Evolutionary conservation across 352 stramenopile species (phyloP).

Genomic region (Pythium scleroteichum): DNA sequence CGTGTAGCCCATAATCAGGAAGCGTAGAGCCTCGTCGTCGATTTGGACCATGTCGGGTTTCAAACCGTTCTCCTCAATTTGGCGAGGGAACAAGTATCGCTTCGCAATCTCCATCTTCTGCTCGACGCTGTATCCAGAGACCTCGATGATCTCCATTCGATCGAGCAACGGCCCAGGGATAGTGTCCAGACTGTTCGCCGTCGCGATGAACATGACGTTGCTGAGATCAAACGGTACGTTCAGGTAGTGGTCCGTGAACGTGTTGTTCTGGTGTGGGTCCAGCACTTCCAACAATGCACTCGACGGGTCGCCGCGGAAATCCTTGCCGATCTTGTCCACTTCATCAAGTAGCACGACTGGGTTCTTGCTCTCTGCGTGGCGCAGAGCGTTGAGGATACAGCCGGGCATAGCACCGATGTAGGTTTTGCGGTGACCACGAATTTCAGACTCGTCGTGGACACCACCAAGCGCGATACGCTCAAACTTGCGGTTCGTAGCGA

Average conservation of each 20-base stretch:
- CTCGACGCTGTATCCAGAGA: constrained; percentile 79
- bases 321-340: constrained; percentile 81
- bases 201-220: constrained; percentile 84
- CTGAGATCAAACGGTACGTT: constrained; percentile 89
- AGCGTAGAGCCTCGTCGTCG: constrained; percentile 59
- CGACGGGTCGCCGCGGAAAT: constrained; percentile 63
- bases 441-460: constrained; percentile 84
- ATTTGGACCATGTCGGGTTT: constrained; percentile 45
- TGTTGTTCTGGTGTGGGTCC: constrained; percentile 85
- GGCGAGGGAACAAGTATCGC: constrained; percentile 75
- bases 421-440: constrained; percentile 83
- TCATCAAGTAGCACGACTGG: constrained; percentile 88
- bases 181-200: constrained; percentile 78
- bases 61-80: constrained; percentile 77
- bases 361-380: constrained; percentile 74
- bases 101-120: constrained; percentile 84
- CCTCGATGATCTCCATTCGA: constrained; percentile 85
- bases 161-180: constrained; percentile 79
- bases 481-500: constrained; percentile 74
- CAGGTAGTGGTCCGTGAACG: constrained; percentile 86
- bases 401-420: constrained; percentile 89
- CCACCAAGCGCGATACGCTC: constrained; percentile 75
- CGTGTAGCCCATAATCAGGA: constrained; percentile 82
- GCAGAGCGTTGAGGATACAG: constrained; percentile 78
- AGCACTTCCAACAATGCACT: constrained; percentile 85